These are phyloP conservation scores for Chaetomium fimeti DNA, from an alignment of 495 filamentous ascomycete genomes.

Conservation along the genomic window DNA sequence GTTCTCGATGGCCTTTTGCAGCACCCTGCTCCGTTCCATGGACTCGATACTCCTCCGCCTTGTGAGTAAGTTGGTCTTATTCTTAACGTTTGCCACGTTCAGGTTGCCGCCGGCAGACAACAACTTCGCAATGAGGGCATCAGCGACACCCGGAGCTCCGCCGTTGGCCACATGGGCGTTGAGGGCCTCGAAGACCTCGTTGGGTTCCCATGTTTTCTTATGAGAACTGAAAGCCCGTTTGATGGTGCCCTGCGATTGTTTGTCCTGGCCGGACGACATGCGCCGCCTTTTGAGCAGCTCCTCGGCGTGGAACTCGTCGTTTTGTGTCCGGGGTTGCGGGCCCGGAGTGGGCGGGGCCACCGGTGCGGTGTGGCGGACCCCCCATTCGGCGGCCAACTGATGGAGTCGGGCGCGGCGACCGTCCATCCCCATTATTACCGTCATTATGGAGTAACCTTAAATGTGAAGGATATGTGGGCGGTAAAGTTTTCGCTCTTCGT, in stretches of 20 bases:
- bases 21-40: constrained; percentile 43
- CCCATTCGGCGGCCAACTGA: constrained; percentile 40
- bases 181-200: constrained; percentile 48
- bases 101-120: constrained; percentile 43
- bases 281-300: constrained; percentile 47
- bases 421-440: constrained; percentile 26
- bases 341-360: constrained; percentile 26
- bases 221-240: constrained; percentile 47
- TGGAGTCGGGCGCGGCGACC: constrained; percentile 39
- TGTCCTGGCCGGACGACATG: constrained; percentile 30
- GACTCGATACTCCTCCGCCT: constrained; percentile 46
- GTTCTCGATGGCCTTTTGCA: constrained; percentile 48
- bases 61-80: constrained; percentile 41
- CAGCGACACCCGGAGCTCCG: constrained; percentile 48
- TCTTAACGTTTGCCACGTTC: constrained; percentile 41
- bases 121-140: constrained; percentile 48
- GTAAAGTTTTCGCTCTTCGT: not conserved
- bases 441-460: not conserved
- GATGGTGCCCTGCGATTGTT: constrained; percentile 37
- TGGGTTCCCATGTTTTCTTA: constrained; percentile 50
- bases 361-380: constrained; percentile 32
- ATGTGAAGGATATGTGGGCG: not conserved
- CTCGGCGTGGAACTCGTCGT: constrained; percentile 46
- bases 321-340: constrained; percentile 34
- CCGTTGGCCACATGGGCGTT: constrained; percentile 41